Percentiles rank a stretch among this genome's conserved stretches.
Evolutionary conservation across 106 monocot species (phyloP).

Genomic region (Dioscorea alata): DNA sequence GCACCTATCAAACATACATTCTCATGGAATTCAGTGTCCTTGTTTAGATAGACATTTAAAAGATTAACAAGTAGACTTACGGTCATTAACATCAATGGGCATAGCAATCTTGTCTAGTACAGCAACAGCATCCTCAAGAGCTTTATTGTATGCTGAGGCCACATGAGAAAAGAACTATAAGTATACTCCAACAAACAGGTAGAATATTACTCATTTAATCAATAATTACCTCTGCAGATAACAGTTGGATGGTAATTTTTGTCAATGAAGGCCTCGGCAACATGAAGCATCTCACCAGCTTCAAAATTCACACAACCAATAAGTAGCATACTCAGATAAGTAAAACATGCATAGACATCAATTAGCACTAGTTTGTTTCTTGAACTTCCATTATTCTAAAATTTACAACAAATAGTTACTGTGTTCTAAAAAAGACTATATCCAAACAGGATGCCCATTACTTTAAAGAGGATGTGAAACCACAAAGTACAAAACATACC

Average conservation of each 20-base stretch:
- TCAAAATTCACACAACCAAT: conserved; percentile 1
- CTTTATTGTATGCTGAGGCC: conserved; percentile 72
- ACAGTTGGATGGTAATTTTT: conserved; percentile 91
- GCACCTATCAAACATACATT: conserved; percentile 32
- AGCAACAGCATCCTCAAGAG: conserved; percentile 89
- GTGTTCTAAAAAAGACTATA: no score
- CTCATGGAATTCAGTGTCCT: no score
- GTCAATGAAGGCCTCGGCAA: conserved; percentile 89
- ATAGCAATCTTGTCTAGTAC: conserved; percentile 93
- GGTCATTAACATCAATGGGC: conserved; percentile 76
- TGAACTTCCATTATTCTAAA: no score
- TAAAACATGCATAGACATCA: no score
- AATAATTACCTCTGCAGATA: conserved; percentile 79
- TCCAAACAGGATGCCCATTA: no score
- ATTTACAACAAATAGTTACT: no score
- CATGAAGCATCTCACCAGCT: conserved; percentile 99
- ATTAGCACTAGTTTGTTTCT: no score
- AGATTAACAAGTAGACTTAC: conserved; percentile 34
- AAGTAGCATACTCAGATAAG: not conserved
- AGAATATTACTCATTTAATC: not conserved
- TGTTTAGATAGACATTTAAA: not conserved
- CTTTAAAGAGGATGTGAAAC: no score
- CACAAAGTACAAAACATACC: conserved; percentile 28
- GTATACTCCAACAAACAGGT: no score
- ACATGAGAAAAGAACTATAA: conserved; percentile 6